Conservation (phyloP, 495 filamentous ascomycete genomes). For the Penicillium egyptiacum region DNA sequence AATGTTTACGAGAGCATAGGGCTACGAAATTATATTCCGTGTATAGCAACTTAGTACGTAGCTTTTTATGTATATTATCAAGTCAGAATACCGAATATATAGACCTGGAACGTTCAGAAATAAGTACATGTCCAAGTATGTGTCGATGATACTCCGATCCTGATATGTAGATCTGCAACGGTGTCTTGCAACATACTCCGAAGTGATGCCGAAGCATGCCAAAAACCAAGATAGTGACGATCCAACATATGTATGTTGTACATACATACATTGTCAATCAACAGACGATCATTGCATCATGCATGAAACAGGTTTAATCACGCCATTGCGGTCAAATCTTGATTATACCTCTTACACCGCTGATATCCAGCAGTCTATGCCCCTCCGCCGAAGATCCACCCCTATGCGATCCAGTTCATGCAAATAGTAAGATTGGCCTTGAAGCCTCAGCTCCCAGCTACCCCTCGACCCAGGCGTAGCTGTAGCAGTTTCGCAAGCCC, state of each 20-base stretch:
- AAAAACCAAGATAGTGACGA: background rate
- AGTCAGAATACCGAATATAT: background rate
- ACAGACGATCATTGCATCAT: slow-evolving; percentile 1
- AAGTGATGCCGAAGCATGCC: too few species aligned
- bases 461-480: background rate
- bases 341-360: slow-evolving; percentile 17
- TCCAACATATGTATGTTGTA: background rate
- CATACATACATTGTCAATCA: background rate
- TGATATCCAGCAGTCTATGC: slow-evolving; percentile 31
- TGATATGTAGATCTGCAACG: slow-evolving; percentile 9
- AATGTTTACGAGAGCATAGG: background rate
- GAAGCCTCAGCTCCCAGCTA: slow-evolving; percentile 38
- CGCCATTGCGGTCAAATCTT: slow-evolving; percentile 6
- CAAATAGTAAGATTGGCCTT: slow-evolving; percentile 41
- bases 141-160: background rate
- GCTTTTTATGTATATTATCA: too few species aligned
- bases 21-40: background rate
- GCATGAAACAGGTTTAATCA: background rate
- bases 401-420: slow-evolving; percentile 35
- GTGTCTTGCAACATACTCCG: background rate
- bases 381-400: slow-evolving; percentile 34
- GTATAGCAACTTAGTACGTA: too few species aligned
- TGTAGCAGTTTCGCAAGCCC: background rate
- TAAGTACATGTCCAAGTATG: background rate
- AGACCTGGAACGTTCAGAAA: background rate